Conservation (phyloP, 1,284 basidiomycete species). For the Malassezia psittaci region DNA sequence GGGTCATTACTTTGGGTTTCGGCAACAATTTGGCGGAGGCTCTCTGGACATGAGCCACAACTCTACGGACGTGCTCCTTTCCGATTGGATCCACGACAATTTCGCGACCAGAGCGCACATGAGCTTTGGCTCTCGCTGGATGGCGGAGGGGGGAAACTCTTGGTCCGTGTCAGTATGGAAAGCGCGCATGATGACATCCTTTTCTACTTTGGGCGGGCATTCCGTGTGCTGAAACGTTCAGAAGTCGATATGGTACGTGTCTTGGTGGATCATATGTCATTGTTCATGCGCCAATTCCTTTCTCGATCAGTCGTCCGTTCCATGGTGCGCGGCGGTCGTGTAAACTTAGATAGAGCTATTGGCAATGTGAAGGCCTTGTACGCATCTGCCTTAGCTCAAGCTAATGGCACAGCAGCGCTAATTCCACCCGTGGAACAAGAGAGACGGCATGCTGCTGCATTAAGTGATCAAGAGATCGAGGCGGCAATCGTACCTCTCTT, state of each 20-base stretch:
- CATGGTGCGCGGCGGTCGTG: conserved; percentile 40
- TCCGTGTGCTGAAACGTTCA: conserved; percentile 82
- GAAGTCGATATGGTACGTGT: conserved; percentile 92
- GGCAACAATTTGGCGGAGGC: conserved; percentile 83
- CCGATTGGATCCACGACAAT: conserved; percentile 77
- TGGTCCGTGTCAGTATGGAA: conserved; percentile 90
- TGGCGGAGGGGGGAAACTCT: conserved; percentile 64
- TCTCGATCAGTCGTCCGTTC: conserved; percentile 60
- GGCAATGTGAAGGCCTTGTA: conserved; percentile 45
- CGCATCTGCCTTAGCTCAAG: conserved; percentile 36
- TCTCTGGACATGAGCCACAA: conserved; percentile 53
- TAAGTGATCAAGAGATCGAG: conserved; percentile 89
- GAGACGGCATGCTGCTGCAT: conserved; percentile 56
- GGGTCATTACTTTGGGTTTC: conserved; percentile 77
- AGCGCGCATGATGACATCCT: conserved; percentile 95
- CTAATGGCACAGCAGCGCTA: conserved; percentile 27
- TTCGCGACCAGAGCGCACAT: conserved; percentile 77
- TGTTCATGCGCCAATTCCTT: conserved; percentile 79
- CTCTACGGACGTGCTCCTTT: conserved; percentile 84
- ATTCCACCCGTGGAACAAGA: conserved; percentile 39
- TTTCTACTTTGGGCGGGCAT: conserved; percentile 93
- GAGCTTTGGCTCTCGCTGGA: conserved; percentile 90
- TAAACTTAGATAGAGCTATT: conserved; percentile 43
- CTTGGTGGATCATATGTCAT: conserved; percentile 94
- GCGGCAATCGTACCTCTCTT: conserved; percentile 81